phyloP scores from a whole-genome alignment of 164 flowering plant genomes.

The Berberis thunbergii region DNA sequence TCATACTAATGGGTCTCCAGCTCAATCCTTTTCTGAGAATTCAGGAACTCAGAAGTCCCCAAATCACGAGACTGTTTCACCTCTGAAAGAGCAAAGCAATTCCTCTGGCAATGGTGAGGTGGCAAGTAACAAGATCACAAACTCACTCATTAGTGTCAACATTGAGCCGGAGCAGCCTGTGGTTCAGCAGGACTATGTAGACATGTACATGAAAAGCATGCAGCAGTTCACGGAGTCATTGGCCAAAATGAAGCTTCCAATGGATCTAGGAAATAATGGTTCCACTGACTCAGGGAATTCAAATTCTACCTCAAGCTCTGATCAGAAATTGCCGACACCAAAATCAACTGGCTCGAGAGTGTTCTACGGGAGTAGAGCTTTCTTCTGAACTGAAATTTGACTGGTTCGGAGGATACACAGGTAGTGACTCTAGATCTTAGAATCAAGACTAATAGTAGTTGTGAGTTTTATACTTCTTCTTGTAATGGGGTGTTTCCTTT shows the following conservation, averaged over 20 bases:
- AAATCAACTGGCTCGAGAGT: conserved; percentile 58
- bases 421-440: conserved; percentile 38
- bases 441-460: conserved; percentile 30
- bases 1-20: conserved; percentile 35
- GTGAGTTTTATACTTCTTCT: conserved; percentile 7
- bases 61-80: conserved; percentile 30
- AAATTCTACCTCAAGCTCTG: conserved; percentile 33
- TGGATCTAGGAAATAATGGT: conserved; percentile 57
- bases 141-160: conserved; percentile 42
- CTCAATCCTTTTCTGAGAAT: conserved; percentile 25
- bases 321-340: conserved; percentile 26
- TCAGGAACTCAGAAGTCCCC: conserved; percentile 28
- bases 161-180: conserved; percentile 54
- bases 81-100: conserved; percentile 29
- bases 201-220: conserved; percentile 98
- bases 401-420: conserved; percentile 23
- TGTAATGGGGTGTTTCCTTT: conserved; percentile 20
- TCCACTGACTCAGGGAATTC: conserved; percentile 29
- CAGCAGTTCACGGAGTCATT: conserved; percentile 94
- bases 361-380: conserved; percentile 93
- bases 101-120: conserved; percentile 22
- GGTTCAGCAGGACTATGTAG: conserved; percentile 89
- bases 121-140: conserved; percentile 17
- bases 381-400: conserved; percentile 56
- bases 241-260: conserved; percentile 98